Base-by-base conservation (phyloP, 495 filamentous ascomycete genomes). In the Poronia punctata region DNA sequence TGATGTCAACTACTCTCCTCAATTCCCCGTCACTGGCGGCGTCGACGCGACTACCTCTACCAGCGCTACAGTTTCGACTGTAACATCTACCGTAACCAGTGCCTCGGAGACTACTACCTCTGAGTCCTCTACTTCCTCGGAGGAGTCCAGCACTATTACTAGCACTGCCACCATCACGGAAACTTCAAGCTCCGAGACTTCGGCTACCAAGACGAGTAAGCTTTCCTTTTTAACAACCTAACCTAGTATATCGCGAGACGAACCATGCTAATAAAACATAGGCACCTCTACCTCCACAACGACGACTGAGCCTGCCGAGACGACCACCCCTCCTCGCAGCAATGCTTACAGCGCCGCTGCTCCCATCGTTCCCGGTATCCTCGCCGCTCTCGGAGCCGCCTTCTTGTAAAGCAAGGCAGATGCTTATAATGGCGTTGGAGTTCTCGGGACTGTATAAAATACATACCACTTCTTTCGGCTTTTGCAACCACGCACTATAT, bases 1-100 rank as follows among this genome's bases (percentile, higher is more conserved):
- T 18, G 52, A 58, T 14, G 43, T 48, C 38, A 73, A 73, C 66
- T 73, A 58, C 59, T 67, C 61, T 51, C 1, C 42, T 20, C 54
- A 56, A 45, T 70, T 68, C 47, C 3, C 39, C 10, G 50, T 65
- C 32, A 11, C 19, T 4, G 63, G 64, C 46, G 53, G 52, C 15
- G 56, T 36, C 31, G 36, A 34, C 43, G 29, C 38, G 45, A 53
- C 50, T 35, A 9, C 29, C 22, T 15, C 23, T 26, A 36, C 48
- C 36, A 50, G 43, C 43, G 21, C 45, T 14, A 36, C 33, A 3
- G 30, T 28, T 11, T 45, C 49, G 45, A 26, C 40, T 7, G 27
- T 46, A 26, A 38, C 48, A 23, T 46, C 55, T 26, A 38, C 49
- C 41, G 28, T 43, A 14, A 29, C 26, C 36, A 38, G 59, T 17